Conservation (phyloP, 345 rosid genomes). For the Salix brachista region DNA sequence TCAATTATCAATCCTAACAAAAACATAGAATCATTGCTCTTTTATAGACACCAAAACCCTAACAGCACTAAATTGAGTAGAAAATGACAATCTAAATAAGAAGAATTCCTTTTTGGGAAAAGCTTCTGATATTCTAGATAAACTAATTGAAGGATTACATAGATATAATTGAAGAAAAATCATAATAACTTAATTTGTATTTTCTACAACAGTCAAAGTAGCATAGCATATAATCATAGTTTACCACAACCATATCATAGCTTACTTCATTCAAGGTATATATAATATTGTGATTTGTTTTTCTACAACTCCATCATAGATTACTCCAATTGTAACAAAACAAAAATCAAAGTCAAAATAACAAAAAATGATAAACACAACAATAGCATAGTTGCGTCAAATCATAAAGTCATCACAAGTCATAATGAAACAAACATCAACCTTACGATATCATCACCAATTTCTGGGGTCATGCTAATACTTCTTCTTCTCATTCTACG, state of each 20-base stretch:
- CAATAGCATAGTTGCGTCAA: background rate
- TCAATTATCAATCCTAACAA: background rate
- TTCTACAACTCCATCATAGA: background rate
- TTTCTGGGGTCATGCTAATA: conserved; percentile 95
- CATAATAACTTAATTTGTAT: background rate
- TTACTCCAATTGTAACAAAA: background rate
- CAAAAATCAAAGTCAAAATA: background rate
- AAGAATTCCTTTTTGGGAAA: background rate
- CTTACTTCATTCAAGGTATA: background rate
- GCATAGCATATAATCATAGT: background rate
- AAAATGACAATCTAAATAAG: background rate
- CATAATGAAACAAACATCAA: conserved; percentile 27
- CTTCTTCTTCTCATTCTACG: conserved; percentile 94
- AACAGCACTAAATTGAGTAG: background rate
- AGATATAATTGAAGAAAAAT: background rate
- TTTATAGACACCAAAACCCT: background rate
- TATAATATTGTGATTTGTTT: background rate
- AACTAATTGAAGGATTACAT: background rate
- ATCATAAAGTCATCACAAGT: background rate
- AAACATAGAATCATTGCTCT: background rate
- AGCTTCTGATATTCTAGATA: background rate
- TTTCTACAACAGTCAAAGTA: background rate
- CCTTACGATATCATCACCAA: conserved; percentile 99
- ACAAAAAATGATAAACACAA: background rate
- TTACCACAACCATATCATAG: background rate